Conservation (phyloP, 169 alveolate genomes). For the Eimeria acervulina region DNA sequence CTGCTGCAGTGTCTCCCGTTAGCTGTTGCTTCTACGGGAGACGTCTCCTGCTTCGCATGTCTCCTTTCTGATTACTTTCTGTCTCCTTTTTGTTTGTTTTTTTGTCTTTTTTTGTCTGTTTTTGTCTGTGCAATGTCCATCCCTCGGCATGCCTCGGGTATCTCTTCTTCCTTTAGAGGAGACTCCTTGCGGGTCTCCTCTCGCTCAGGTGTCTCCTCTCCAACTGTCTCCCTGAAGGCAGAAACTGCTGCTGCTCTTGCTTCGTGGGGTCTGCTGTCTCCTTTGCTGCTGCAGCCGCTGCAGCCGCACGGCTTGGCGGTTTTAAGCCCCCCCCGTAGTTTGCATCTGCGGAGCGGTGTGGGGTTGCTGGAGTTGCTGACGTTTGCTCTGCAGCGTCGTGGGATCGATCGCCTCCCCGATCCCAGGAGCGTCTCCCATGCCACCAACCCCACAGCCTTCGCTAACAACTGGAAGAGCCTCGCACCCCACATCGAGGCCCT, state of each 20-base stretch:
- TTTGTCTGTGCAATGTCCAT: background rate
- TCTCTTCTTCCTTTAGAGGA: background rate
- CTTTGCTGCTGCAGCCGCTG: background rate
- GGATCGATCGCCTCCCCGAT: constrained; percentile 57
- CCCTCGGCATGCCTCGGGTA: background rate
- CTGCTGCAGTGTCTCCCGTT: background rate
- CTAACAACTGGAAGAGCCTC: constrained; percentile 22
- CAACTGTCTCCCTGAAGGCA: background rate
- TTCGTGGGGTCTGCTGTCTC: constrained; percentile 23
- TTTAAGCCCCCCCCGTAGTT: background rate
- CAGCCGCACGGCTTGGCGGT: background rate
- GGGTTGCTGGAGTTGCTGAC: constrained; percentile 21
- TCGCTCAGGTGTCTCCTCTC: background rate
- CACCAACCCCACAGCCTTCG: constrained; percentile 6
- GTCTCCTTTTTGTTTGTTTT: no score
- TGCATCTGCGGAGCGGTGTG: constrained; percentile 46
- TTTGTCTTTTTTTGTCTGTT: background rate
- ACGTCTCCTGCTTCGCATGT: background rate
- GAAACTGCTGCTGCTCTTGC: constrained; percentile 23
- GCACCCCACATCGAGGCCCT: constrained; percentile 23
- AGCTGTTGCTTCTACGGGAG: background rate
- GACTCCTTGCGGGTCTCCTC: background rate
- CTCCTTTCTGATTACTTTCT: no score
- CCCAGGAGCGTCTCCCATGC: constrained; percentile 12
- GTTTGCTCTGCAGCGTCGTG: constrained; percentile 1